Percentiles rank a stretch among this genome's conserved stretches.
These are phyloP conservation scores for Meripilus lineatus DNA, from an alignment of 1,284 basidiomycete species.

Conservation along the genomic window DNA sequence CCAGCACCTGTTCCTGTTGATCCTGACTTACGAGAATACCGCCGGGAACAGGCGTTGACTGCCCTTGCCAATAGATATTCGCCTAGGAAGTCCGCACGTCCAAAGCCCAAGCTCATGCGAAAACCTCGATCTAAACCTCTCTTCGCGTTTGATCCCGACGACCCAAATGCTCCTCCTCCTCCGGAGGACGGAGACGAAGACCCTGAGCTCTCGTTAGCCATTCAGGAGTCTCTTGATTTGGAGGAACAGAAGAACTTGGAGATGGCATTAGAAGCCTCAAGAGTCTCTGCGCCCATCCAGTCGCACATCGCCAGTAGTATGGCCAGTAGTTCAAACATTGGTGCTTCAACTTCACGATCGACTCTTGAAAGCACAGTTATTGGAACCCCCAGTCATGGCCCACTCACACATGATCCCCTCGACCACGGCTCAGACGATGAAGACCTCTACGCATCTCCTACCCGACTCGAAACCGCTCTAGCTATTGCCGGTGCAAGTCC, in stretches of 20 bases:
- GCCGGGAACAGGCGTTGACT: slow-evolving; percentile 59
- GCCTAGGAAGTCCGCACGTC: slow-evolving; percentile 36
- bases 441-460: slow-evolving; percentile 43
- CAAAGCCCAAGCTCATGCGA: slow-evolving; percentile 22
- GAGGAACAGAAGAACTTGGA: slow-evolving; percentile 29
- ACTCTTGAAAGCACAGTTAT: slow-evolving; percentile 8
- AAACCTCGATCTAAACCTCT: slow-evolving; percentile 36
- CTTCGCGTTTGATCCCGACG: slow-evolving; percentile 53
- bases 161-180: slow-evolving; percentile 18
- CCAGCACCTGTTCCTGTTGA: slow-evolving; percentile 37
- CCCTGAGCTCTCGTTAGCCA: slow-evolving; percentile 47
- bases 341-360: slow-evolving; percentile 8
- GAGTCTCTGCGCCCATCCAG: slow-evolving; percentile 9
- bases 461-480: slow-evolving; percentile 56
- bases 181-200: slow-evolving; percentile 37
- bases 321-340: background rate
- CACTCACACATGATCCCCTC: background rate
- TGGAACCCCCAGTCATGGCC: background rate
- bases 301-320: slow-evolving; percentile 1
- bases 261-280: slow-evolving; percentile 28
- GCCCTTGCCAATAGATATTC: slow-evolving; percentile 57
- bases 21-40: slow-evolving; percentile 65
- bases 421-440: slow-evolving; percentile 24
- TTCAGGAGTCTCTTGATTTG: slow-evolving; percentile 52
- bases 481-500: slow-evolving; percentile 55